Evolutionary conservation across 148 eudicot species (phyloP), one percentile per base, ranked within the genome.

Genomic region (Fallopia convolvulus): DNA sequence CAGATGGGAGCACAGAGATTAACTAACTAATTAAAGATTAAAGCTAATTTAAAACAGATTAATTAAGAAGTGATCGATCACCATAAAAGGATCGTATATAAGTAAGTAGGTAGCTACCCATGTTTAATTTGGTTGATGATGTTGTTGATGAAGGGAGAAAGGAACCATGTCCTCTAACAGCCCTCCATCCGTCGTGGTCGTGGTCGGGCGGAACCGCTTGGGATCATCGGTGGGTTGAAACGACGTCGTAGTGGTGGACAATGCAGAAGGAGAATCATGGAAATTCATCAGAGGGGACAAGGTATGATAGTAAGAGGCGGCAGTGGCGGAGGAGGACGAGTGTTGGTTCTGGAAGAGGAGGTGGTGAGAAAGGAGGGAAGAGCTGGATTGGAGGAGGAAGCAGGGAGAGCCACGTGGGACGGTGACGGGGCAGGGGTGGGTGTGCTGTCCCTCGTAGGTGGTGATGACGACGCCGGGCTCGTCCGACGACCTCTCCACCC

Each of bases 371-470:
- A 61, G 17, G 5, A 23, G 15, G 21, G 70, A 61, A 36, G 4
- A 3, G 39, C 2, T 36, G 66, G 33, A 12, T 4, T 61, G 70
- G 70, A 61, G 70, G 15, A 61, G 70, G 70, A 61, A 61, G 70
- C 70, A 26, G 4, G 66, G 13, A 8, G 66, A 20, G 33, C 39
- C 70, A 10, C 70, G 70, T 10, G 70, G 70, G 58, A 78, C 8
- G 26, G 6, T 82, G 32, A 88, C 75, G 10, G 98, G 98, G 75
- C 89, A 88, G 0, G 89, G 89, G 82, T 93, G 98, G 7, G 83
- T 87, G 82, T 93, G 98, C 18, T 83, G 88, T 39, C 98, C 98
- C 85, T 93, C 98, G 44, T 93, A 93, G 39, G 98, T 93, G 0
- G 98, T 93, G 23, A 91, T 86, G 26, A 93, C 97, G 1, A 81